These are phyloP conservation scores for Cladosporium austrohemisphaericum DNA, from an alignment of 2,329 filamentous ascomycete species.

Conservation along the genomic window DNA sequence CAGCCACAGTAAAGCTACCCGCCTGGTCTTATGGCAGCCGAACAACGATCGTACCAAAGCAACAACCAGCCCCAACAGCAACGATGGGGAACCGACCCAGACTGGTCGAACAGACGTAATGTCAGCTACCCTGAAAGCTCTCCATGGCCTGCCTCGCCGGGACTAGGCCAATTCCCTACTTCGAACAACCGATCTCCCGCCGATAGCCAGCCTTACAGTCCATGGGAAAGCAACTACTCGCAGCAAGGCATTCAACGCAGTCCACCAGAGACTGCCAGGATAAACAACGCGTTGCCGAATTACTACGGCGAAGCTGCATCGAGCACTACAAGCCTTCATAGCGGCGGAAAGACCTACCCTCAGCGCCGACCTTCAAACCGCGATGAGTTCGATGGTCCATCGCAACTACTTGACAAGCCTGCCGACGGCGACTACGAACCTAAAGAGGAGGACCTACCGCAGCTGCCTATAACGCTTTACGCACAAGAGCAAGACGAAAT, in stretches of 20 bases:
- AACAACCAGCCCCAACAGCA: conserved; percentile 26
- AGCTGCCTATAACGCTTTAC: conserved; percentile 76
- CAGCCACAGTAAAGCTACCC: conserved; percentile 26
- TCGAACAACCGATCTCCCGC: conserved; percentile 23
- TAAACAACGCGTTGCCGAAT: conserved; percentile 22
- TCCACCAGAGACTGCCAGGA: conserved; percentile 28
- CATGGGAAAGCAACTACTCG: conserved; percentile 25
- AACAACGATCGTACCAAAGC: conserved; percentile 21
- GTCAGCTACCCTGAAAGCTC: conserved; percentile 26
- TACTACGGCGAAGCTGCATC: conserved; percentile 25
- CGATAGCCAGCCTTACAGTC: conserved; percentile 22
- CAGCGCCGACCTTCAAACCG: conserved; percentile 73
- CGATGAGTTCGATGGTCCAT: conserved; percentile 85
- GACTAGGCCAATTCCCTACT: conserved; percentile 24
- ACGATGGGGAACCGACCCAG: conserved; percentile 26
- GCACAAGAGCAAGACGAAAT: conserved; percentile 83
- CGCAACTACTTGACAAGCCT: conserved; percentile 74
- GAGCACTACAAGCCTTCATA: conserved; percentile 23
- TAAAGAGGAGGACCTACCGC: conserved; percentile 75
- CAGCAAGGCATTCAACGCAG: conserved; percentile 26
- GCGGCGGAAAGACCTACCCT: conserved; percentile 28
- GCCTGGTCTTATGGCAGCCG: conserved; percentile 23
- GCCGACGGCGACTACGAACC: conserved; percentile 67
- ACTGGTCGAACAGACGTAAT: conserved; percentile 26
- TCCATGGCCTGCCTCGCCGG: conserved; percentile 29